Conservation (phyloP, 441 rosid genomes). For the Populus hybrid region DNA sequence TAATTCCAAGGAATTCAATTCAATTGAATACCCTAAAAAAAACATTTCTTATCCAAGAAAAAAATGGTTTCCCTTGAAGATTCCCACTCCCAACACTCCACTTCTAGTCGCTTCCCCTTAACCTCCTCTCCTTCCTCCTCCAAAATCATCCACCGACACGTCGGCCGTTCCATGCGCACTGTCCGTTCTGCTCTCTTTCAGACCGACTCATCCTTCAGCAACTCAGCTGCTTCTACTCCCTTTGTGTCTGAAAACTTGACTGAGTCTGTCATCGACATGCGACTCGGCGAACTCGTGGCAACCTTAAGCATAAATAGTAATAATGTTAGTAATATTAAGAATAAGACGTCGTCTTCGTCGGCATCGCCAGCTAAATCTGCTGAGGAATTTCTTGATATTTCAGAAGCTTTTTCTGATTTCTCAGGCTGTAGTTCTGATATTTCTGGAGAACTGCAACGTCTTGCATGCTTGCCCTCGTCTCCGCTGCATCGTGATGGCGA, state of each 20-base stretch:
- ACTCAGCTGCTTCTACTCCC: conserved; percentile 47
- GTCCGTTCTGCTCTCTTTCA: conserved; percentile 61
- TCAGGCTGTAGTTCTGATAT: conserved; percentile 84
- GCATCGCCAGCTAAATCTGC: conserved; percentile 24
- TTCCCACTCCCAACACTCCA: conserved; percentile 37
- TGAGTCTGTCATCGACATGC: conserved; percentile 81
- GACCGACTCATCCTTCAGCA: conserved; percentile 38
- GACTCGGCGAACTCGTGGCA: conserved; percentile 73
- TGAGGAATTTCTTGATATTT: conserved; percentile 62
- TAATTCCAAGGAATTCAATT: background rate
- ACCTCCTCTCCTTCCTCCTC: conserved; percentile 31
- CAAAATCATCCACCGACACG: conserved; percentile 43
- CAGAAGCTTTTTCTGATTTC: conserved; percentile 77
- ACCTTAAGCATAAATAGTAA: conserved; percentile 24
- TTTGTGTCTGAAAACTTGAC: conserved; percentile 64
- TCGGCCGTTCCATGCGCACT: conserved; percentile 90
- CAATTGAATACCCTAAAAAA: background rate
- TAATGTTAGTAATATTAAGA: conserved; percentile 13
- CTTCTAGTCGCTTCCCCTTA: conserved; percentile 46
- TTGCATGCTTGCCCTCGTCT: conserved; percentile 57
- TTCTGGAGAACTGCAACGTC: conserved; percentile 83
- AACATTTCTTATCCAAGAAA: too few species aligned
- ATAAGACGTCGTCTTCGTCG: background rate
- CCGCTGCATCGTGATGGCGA: background rate
- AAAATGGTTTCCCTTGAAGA: conserved; percentile 79